Evolutionary conservation across 345 rosid genomes (phyloP).

Genomic region (Aquilaria yunnanensis): DNA sequence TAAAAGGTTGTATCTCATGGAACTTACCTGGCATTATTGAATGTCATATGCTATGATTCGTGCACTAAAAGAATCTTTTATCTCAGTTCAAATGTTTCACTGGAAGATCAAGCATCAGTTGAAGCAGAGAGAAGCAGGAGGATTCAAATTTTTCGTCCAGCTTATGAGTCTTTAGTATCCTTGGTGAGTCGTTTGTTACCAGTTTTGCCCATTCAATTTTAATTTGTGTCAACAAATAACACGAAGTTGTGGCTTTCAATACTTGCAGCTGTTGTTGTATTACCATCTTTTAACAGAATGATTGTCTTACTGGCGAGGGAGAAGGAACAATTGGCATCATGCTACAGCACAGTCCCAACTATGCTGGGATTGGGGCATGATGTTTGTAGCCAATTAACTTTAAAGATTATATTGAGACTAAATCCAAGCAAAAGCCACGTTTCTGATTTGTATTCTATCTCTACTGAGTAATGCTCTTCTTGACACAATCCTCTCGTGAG

Average conservation of each 20-base stretch:
- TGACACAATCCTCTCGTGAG: background rate
- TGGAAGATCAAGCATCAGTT: conserved; percentile 59
- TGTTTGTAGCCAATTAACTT: too few species aligned
- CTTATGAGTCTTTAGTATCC: conserved; percentile 81
- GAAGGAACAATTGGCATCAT: too few species aligned
- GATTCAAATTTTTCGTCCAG: conserved; percentile 63
- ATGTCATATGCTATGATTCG: conserved; percentile 6
- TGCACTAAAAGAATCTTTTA: conserved; percentile 19
- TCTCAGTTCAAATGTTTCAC: conserved; percentile 52
- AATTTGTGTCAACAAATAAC: background rate
- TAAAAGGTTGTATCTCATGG: conserved; percentile 47
- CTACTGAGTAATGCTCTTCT: too few species aligned
- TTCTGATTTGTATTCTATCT: too few species aligned
- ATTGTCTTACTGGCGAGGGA: too few species aligned
- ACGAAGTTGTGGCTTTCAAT: too few species aligned
- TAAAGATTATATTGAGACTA: too few species aligned
- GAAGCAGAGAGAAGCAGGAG: conserved; percentile 87
- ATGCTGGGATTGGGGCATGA: too few species aligned
- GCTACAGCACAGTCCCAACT: too few species aligned
- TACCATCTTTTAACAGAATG: too few species aligned
- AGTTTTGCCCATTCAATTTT: conserved; percentile 2
- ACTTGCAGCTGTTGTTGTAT: too few species aligned
- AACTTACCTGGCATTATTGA: conserved; percentile 8
- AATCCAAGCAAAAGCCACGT: too few species aligned
- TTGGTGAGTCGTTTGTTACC: conserved; percentile 51